Percentiles rank a stretch among this genome's conserved stretches.
Evolutionary conservation across 129 eudicot genomes (phyloP).

Genomic region (Lonicera japonica): DNA sequence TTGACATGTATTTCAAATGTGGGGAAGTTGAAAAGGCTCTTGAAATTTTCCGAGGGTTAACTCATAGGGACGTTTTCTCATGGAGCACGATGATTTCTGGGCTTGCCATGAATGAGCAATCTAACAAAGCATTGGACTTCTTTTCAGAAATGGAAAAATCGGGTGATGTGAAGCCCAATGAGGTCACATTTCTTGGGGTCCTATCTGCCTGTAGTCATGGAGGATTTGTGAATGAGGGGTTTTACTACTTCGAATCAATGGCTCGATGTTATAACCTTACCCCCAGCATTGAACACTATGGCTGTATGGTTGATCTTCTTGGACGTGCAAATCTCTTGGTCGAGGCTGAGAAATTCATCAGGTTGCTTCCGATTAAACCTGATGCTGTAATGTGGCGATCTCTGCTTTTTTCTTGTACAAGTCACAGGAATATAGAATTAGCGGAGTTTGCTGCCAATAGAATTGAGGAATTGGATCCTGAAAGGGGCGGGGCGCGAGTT

Average conservation of each 20-base stretch:
- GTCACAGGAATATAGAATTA: constrained; percentile 4
- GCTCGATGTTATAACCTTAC: neutral
- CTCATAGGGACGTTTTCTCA: neutral
- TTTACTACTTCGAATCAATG: neutral
- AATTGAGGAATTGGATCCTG: constrained; percentile 6
- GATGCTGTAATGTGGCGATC: constrained; percentile 17
- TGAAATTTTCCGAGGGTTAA: neutral
- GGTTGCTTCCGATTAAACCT: neutral
- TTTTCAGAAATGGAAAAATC: neutral
- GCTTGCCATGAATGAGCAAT: constrained; percentile 1
- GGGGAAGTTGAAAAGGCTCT: constrained; percentile 1
- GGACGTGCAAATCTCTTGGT: constrained; percentile 6
- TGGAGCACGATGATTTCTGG: constrained; percentile 16
- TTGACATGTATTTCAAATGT: constrained; percentile 15
- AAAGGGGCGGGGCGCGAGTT: neutral
- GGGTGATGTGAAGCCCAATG: constrained; percentile 9
- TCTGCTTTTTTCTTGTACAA: constrained; percentile 5
- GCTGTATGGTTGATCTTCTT: constrained; percentile 14
- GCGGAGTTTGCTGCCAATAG: constrained; percentile 9
- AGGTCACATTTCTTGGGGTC: constrained; percentile 3
- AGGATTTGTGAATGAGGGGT: constrained; percentile 9
- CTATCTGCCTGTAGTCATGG: constrained; percentile 15
- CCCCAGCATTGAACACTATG: constrained; percentile 6
- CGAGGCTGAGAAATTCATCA: constrained; percentile 11
- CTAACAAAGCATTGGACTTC: neutral